Evolutionary conservation across 805 yeast genomes (phyloP), one percentile per base, ranked within the genome.

Genomic region (Komagataella mondaviorum): DNA sequence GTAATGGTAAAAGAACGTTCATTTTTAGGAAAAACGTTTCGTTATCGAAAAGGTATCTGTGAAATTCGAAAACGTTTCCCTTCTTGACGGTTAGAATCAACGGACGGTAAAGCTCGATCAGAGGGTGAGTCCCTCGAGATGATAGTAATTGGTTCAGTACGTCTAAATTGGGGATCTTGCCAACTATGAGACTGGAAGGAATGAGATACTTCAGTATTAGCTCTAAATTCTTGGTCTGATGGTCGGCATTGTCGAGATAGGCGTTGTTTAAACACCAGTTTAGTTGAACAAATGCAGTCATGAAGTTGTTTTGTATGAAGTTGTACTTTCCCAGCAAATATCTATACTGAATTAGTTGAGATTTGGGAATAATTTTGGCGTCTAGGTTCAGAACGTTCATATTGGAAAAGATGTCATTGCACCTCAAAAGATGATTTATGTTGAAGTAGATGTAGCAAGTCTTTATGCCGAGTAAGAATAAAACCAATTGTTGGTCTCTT

Each of bases 401-500:
- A 60, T 80, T 81, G 39, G 82, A 72, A 58, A 80, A 79, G 45
- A 81, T 78, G 56, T 81, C 80, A 43, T 79, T 72, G 62, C 86
- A 81, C 16, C 79, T 63, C 56, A 79, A 67, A 5, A 85, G 83
- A 30, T 75, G 77, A 30, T 70, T 74, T 20, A 81, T 71, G 45
- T 62, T 65, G 59, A 77, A 77, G 60, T 81, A 81, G 0, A 76
- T 64, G 54, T 65, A 67, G 60, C 83, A 80, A 47, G 81, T 59
- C 45, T 70, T 66, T 24, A 71, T 69, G 10, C 80, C 78, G 8
- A 80, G 61, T 53, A 70, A 72, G 45, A 81, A 58, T 22, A 81
- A 68, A 8, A 80, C 63, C 5, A 71, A 61, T 48, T 72, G 77
- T 54, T 78, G 78, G 48, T 56, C 58, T 44, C 54, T 55, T 7